Evolutionary conservation across 2,329 filamentous ascomycete species (phyloP).

Genomic region (Colletotrichum spaethianum): DNA sequence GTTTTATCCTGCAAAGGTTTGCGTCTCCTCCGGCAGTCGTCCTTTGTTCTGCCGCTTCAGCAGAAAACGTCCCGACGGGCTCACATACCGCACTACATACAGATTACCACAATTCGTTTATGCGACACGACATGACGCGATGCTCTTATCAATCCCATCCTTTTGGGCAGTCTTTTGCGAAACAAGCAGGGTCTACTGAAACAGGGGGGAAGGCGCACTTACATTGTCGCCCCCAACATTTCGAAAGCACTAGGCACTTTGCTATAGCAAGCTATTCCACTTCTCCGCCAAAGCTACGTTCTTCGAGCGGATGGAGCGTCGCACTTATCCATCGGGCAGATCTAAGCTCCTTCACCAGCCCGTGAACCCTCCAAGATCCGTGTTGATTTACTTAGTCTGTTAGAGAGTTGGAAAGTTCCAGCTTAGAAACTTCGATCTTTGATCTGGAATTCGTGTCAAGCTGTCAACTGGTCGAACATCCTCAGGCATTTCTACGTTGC

Average conservation of each 20-base stretch:
- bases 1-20: not conserved
- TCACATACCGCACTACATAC: not conserved
- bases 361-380: conserved; percentile 6
- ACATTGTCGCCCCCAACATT: too few relatives aligned
- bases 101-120: not conserved
- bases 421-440: not conserved
- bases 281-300: not conserved
- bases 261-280: not conserved
- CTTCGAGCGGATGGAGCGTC: not conserved
- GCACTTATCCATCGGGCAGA: conserved; percentile 1
- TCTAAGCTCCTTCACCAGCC: conserved; percentile 1
- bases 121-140: not conserved
- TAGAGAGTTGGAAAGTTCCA: not conserved
- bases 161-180: not conserved
- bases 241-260: not conserved
- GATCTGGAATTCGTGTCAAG: not conserved
- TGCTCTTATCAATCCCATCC: too few relatives aligned
- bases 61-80: not conserved
- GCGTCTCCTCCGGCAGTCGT: conserved; percentile 3
- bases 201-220: too few relatives aligned
- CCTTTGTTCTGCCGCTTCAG: conserved; percentile 18
- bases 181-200: not conserved
- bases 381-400: conserved; percentile 2
- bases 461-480: not conserved
- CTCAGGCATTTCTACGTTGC: not conserved